Conservation (phyloP, 179 eudicot species). For the Drosera spatulata region DNA sequence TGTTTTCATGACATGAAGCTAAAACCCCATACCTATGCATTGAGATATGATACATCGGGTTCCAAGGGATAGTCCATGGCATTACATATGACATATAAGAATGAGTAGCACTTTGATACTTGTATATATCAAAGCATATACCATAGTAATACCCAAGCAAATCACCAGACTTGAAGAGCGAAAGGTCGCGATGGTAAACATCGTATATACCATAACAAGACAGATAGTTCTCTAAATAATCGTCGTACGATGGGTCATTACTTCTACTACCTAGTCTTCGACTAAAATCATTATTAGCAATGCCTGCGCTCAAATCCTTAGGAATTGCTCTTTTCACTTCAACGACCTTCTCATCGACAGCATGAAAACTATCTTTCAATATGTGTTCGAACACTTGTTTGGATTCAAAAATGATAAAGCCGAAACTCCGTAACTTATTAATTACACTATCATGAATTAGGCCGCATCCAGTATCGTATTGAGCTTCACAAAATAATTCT, state of each 20-base stretch:
- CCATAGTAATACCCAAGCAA: constrained; percentile 33
- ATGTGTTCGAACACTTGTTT: constrained; percentile 70
- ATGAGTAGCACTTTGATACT: constrained; percentile 34
- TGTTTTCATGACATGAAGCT: too few relatives aligned
- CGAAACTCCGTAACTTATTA: constrained; percentile 81
- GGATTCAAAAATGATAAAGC: constrained; percentile 79
- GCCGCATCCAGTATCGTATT: constrained; percentile 76
- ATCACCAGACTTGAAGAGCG: constrained; percentile 26
- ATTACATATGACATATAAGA: constrained; percentile 41
- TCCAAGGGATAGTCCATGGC: constrained; percentile 28
- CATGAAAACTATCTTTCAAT: too few relatives aligned
- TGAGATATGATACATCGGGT: constrained; percentile 27
- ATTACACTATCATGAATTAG: constrained; percentile 76
- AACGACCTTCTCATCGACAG: constrained; percentile 57
- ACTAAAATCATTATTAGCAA: constrained; percentile 16
- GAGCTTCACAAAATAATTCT: constrained; percentile 57
- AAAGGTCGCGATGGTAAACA: constrained; percentile 7
- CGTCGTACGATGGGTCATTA: constrained; percentile 19
- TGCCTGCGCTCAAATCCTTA: constrained; percentile 30
- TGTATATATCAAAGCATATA: constrained; percentile 27
- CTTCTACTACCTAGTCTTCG: constrained; percentile 17
- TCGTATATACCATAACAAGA: constrained; percentile 27
- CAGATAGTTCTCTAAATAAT: constrained; percentile 18
- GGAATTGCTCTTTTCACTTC: constrained; percentile 82
- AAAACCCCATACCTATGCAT: constrained; percentile 6